Base-by-base conservation (phyloP, 441 rosid genomes). In the Adansonia grandidieri region DNA sequence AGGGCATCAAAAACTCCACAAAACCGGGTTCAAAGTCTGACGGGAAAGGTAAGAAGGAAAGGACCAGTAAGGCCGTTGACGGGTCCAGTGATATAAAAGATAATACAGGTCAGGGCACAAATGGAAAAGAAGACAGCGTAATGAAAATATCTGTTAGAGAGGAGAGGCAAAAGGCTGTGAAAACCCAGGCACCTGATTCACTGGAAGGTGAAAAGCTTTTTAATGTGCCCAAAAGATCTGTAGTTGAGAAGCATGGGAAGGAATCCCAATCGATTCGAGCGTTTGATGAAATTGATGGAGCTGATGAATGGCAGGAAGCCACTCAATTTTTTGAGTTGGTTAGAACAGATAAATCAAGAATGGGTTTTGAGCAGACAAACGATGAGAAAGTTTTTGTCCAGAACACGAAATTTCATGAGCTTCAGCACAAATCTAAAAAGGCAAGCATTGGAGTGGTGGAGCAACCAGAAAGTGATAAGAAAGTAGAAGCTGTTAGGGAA, bases 221-320 rank as follows among this genome's bases (percentile, higher is more conserved):
- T 62, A 77, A 73, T 65, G 65, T 63, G 75, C 80, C 77, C 73
- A 85, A 60, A 82, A 82, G 20, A 24, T 78, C 82, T 67, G 69
- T 63, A 32, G 87, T 82, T 48, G 87, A 83, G 81, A 85, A 78
- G 82, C 78, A 71, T 71, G 91, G 75, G 80, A 85, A 85, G 71
- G 84, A 85, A 82, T 83, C 86, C 37, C 75, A 19, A n/a, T 85
- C 87, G 19, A 79, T 88, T 78, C 89, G 87, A 83, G 88, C 79
- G 45, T 83, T 82, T 57, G 86, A 65, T 37, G 77, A 66, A 76
- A 75, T 83, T 58, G 88, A 86, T 76, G 94, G 82, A 77, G 87
- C 85, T 77, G 90, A 85, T 76, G 92, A 90, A 79, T 91, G 98
- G 97, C 88, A 92, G 86, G 96, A 91, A 75, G 93, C 94, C 77